These are phyloP conservation scores for Marchantia polymorpha DNA, from an alignment of 225 moss, liverwort and hornwort species.

Conservation along the genomic window DNA sequence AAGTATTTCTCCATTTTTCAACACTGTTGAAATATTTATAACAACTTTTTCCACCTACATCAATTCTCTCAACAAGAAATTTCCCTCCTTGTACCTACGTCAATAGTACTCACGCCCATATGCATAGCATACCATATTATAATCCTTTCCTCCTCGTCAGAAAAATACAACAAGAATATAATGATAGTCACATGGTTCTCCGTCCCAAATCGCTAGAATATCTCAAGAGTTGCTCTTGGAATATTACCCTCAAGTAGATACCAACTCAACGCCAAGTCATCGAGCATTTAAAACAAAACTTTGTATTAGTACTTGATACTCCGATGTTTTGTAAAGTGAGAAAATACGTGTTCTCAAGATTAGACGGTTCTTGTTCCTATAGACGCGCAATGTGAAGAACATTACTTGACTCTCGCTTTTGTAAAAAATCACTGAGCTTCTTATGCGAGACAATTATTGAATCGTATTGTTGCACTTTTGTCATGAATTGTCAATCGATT, in stretches of 20 bases:
- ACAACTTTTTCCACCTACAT: too few relatives aligned
- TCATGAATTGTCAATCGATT: too few relatives aligned
- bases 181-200: background rate
- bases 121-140: background rate
- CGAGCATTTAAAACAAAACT: background rate
- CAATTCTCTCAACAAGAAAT: too few relatives aligned
- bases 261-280: background rate
- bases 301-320: background rate
- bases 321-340: background rate
- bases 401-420: background rate
- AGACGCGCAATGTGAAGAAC: background rate
- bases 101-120: background rate
- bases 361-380: background rate
- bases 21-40: too few relatives aligned
- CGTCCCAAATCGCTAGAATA: background rate
- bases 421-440: too few relatives aligned
- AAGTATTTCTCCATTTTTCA: too few relatives aligned
- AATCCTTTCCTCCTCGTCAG: background rate
- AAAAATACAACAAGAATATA: background rate
- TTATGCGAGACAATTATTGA: too few relatives aligned
- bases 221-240: background rate
- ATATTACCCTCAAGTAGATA: background rate
- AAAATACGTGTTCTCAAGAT: background rate
- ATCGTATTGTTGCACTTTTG: too few relatives aligned
- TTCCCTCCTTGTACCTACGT: background rate